These are phyloP conservation scores for Amphirosellinia nigrospora DNA, from an alignment of 495 filamentous ascomycete genomes.

Conservation along the genomic window DNA sequence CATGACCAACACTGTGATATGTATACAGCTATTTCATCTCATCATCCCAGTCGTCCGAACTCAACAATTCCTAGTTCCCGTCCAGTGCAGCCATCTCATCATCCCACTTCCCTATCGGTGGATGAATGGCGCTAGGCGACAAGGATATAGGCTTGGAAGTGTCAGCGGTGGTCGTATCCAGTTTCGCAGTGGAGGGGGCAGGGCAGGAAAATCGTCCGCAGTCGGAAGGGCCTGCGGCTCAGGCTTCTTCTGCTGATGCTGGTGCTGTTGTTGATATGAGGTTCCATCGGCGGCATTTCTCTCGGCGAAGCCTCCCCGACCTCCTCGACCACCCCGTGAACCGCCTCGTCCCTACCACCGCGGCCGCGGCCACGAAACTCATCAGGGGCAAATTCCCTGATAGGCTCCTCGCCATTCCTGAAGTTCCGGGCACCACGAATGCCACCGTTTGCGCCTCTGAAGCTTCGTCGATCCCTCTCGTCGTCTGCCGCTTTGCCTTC, in stretches of 20 bases:
- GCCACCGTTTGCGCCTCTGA: conserved; percentile 51
- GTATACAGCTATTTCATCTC: background rate
- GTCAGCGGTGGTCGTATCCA: conserved; percentile 31
- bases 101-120: conserved; percentile 52
- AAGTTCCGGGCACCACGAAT: conserved; percentile 40
- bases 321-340: conserved; percentile 33
- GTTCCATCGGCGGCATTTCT: conserved; percentile 8
- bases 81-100: conserved; percentile 54
- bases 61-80: background rate
- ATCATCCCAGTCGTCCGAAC: background rate
- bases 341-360: conserved; percentile 38
- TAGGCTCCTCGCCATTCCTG: conserved; percentile 37
- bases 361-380: conserved; percentile 39
- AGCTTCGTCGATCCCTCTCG: conserved; percentile 41
- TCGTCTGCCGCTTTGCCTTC: conserved; percentile 48
- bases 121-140: conserved; percentile 30
- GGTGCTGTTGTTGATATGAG: background rate
- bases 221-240: conserved; percentile 30
- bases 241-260: conserved; percentile 26
- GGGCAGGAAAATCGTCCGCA: conserved; percentile 51
- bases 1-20: background rate
- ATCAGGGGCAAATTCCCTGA: conserved; percentile 36
- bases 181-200: conserved; percentile 43
- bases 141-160: conserved; percentile 16
- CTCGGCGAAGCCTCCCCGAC: conserved; percentile 35